Base-by-base conservation (phyloP, 2,329 filamentous ascomycete genomes). In the Penicillium fuscoglaucum region DNA sequence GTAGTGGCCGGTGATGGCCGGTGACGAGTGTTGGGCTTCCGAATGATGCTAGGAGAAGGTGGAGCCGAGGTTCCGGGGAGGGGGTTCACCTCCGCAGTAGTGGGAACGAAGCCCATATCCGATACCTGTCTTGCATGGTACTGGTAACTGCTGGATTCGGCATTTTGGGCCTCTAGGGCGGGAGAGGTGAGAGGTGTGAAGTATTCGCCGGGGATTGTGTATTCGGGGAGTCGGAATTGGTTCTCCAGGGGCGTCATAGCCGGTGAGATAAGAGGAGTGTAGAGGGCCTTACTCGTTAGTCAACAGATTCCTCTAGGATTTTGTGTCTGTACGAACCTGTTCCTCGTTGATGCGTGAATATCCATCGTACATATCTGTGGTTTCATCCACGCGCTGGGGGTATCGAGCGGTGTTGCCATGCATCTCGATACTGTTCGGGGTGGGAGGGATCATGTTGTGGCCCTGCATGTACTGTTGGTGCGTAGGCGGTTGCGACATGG, bases 161-260 rank as follows among this genome's bases (percentile, higher is more conserved):
- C 58, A 44, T 74, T 74, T 52, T 79, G 78, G 9, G 79, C 79
- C 67, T 81, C 78, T 29, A 82, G 72, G n/a, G 79, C 79, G 3
- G 79, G 79, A 10, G 79, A 82, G 1, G 78, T 81, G 35, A 82
- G 71, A 26, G 79, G 79, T 26, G 78, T 82, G 61, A 82, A 80
- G 64, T 80, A 79, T 65, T 81, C 79, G 48, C 78, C 76, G 10
- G 78, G 77, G 26, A 78, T 75, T 10, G 78, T 74, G 63, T 79
- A 82, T 61, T 81, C 78, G 10, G 78, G 75, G 41, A 80, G 70
- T 53, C 75, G 74, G 54, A 80, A 79, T 63, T 79, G 76, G 33
- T 73, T 74, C 60, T 81, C 79, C 58, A 81, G 67, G 4, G 79
- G 79, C 8, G 79, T 81, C 73, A 81, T 80, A 26, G 79, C 79